Conservation (phyloP, 768 basidiomycete species). For the Mycena olivaceomarginata region DNA sequence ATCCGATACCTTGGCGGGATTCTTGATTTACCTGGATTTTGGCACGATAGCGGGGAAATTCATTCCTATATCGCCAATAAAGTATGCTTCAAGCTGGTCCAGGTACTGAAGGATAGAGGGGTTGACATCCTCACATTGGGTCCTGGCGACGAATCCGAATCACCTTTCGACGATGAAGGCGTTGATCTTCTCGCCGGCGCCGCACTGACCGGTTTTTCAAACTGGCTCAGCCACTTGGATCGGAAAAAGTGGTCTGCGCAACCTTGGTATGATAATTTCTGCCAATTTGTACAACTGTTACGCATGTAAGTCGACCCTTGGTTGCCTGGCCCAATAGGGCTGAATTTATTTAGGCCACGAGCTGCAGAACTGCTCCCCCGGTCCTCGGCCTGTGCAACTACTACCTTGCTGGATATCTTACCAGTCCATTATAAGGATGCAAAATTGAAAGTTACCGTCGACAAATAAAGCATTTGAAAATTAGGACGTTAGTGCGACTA, state of each 20-base stretch:
- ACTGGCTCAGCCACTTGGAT: not conserved
- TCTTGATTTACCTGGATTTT: not conserved
- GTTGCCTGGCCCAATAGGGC: not conserved
- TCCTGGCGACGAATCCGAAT: not conserved
- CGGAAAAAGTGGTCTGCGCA: not conserved
- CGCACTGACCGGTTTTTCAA: not conserved
- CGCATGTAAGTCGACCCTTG: not conserved
- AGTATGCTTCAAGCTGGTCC: not conserved
- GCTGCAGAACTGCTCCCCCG: not conserved
- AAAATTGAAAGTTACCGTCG: not conserved
- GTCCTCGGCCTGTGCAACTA: not conserved
- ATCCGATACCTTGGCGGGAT: not conserved
- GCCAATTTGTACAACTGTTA: not conserved
- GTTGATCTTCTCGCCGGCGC: not conserved
- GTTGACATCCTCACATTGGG: not conserved
- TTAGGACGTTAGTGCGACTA: not conserved
- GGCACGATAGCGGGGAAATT: not conserved
- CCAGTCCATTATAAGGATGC: not conserved
- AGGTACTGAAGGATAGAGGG: not conserved
- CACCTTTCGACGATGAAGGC: not conserved
- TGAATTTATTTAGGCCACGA: not conserved
- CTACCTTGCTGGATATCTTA: not conserved
- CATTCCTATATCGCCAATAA: not conserved
- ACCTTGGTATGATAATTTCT: not conserved
- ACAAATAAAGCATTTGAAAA: not conserved